Base-by-base conservation (phyloP, 2,329 filamentous ascomycete species). In the Lizonia empirigonia region DNA sequence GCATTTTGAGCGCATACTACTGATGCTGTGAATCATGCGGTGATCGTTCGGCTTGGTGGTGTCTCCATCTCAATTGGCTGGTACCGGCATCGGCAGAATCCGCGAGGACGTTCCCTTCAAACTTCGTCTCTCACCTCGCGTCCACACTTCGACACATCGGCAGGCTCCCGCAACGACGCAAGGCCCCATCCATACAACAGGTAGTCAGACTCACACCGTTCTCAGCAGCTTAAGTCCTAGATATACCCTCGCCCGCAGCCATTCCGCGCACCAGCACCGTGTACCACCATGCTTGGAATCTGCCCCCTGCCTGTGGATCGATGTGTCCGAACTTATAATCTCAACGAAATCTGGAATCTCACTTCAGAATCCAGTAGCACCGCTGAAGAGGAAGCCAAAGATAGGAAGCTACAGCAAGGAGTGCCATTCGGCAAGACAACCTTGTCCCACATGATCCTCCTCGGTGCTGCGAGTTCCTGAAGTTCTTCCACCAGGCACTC, bases 51-150 rank as follows among this genome's bases (percentile, higher is more conserved):
- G 47, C 50, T 22, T 39, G 18, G 32, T 47, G 35, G 38, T 38
- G 15, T n/a, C 38, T 30, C 20, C 27, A 23, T 10, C 13, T 49
- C 50, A 44, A 63, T 60, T 61, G 56, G 61, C 19, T 16, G 16
- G 50, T 26, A n/a, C 24, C 16, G 24, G 36, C 27, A 39, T 34
- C 35, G 37, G 52, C 44, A 41, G 51, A 16, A 52, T 22, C 44
- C 47, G 45, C 39, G 27, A 33, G 42, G 44, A 20, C 33, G 34
- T 42, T 34, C 22, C 37, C 13, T 34, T 46, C 39, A 36, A 29
- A 62, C 58, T 44, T 63, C 50, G 58, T 46, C 44, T 48, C 40
- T 63, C 50, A 60, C 44, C 44, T 48, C 40, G 40, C 29, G 9
- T 32, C 16, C 32, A 29, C 37, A 19, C 47, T 44, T 37, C 32